Percentiles rank a stretch among this genome's conserved stretches.
Conservation (phyloP, 306 rosid genomes). For the Castanea mollissima region DNA sequence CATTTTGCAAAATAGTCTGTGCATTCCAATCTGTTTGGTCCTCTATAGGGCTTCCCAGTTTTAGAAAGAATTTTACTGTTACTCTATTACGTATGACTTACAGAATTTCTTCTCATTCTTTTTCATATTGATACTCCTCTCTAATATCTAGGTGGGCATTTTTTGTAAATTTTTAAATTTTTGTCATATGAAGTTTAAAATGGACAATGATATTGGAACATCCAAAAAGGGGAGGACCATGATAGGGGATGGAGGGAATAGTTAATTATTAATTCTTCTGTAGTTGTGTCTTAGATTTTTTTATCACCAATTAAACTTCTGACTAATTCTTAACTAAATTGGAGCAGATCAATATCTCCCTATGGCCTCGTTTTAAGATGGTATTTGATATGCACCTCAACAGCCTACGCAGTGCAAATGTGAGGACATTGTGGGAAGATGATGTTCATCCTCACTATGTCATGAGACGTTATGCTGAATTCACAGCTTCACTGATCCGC, state of each 20-base stretch:
- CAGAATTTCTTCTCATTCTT: not conserved
- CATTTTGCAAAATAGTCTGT: not conserved
- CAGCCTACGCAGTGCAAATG: slow-evolving; percentile 86
- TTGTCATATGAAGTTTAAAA: not conserved
- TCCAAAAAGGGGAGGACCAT: not conserved
- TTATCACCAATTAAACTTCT: slow-evolving; percentile 7
- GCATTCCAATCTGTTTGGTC: not conserved
- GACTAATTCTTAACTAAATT: slow-evolving; percentile 24
- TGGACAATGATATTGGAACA: not conserved
- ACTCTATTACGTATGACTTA: not conserved
- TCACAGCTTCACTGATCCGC: slow-evolving; percentile 91
- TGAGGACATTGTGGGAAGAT: slow-evolving; percentile 92
- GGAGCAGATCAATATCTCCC: slow-evolving; percentile 77
- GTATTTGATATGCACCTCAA: slow-evolving; percentile 94
- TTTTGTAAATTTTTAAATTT: not conserved
- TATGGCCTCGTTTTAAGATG: slow-evolving; percentile 99
- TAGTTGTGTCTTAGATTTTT: slow-evolving; percentile 2
- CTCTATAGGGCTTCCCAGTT: not conserved
- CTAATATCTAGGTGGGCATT: not conserved
- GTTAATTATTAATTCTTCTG: slow-evolving; percentile 8
- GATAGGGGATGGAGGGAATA: not conserved
- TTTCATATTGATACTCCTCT: not conserved
- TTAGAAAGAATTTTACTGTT: not conserved
- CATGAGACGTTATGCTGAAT: slow-evolving; percentile 97
- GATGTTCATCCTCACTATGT: slow-evolving; percentile 99